Base-by-base conservation (phyloP, 116 monocot genomes). In the Posidonia oceanica region DNA sequence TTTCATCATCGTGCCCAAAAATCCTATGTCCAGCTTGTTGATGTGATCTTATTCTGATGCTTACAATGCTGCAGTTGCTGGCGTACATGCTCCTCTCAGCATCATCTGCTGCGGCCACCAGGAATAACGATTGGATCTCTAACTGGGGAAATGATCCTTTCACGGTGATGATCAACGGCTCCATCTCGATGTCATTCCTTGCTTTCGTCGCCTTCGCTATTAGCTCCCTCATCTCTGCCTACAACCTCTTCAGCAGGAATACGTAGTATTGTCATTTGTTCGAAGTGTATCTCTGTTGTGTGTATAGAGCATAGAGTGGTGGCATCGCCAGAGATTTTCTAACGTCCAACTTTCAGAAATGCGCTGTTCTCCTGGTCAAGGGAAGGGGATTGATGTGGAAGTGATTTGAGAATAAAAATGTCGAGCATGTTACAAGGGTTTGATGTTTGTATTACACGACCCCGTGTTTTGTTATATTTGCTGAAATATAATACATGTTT, bases 81-180 rank as follows among this genome's bases (percentile, higher is more conserved):
- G 94, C 94, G 0, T 94, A 94, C 71, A 82, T 94, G 36, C 67
- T 94, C 58, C 81, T 94, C 61, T 86, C 94, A 16, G 81, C 94
- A 65, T 80, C 91, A 5, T 86, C 94, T 1, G 76, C 88, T 2
- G 82, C 91, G 18, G 83, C 84, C 18, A 79, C 94, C 3, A 74
- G 82, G 23, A 91, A 83, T 36, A 72, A 80, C 54, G 77, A 79
- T 29, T 94, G 94, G 94, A 70, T 86, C 14, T 67, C 79, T 2
- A 85, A 78, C 64, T 94, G 86, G 72, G 94, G 91, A 54, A 75
- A 64, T 2, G 94, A 94, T 53, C 63, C 74, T 15, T 94, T 94
- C 76, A 91, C 88, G 5, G 74, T 81, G 63, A 82, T 75, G 74
- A 75, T 81, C 16, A 84, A 82, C 16, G 91, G 68, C 51, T 85